Conservation (phyloP, 371 early-diverging fungal genomes). For the Mucor plumbeus region DNA sequence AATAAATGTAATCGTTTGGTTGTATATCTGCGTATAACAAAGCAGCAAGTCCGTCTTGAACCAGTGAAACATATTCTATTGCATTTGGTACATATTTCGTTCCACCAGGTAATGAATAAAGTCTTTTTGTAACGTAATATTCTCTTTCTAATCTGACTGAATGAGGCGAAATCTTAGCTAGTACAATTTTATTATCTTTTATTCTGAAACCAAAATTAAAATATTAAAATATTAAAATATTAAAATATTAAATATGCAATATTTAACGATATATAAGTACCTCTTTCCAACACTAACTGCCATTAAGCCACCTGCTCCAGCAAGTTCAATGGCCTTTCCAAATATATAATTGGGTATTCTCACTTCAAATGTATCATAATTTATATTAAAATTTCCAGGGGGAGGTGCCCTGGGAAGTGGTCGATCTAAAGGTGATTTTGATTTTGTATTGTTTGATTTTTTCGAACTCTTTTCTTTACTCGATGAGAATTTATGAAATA, state of each 20-base stretch:
- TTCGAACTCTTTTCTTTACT: slow-evolving; percentile 2
- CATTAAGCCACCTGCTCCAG: slow-evolving; percentile 46
- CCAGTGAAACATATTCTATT: slow-evolving; percentile 40
- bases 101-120: slow-evolving; percentile 41
- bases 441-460: slow-evolving; percentile 1
- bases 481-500: neutral
- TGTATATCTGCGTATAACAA: slow-evolving; percentile 36
- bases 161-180: slow-evolving; percentile 50
- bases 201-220: slow-evolving; percentile 13
- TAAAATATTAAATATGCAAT: neutral
- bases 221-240: neutral
- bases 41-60: slow-evolving; percentile 44
- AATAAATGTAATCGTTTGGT: slow-evolving; percentile 29
- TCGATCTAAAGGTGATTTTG: slow-evolving; percentile 11
- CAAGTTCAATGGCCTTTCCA: slow-evolving; percentile 39
- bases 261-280: slow-evolving; percentile 10
- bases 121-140: slow-evolving; percentile 43
- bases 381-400: slow-evolving; percentile 41
- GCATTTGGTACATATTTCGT: slow-evolving; percentile 37
- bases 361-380: slow-evolving; percentile 40
- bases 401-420: slow-evolving; percentile 31
- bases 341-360: slow-evolving; percentile 46
- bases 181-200: slow-evolving; percentile 32
- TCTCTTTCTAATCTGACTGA: slow-evolving; percentile 47
- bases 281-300: slow-evolving; percentile 45